Evolutionary conservation across 345 rosid genomes (phyloP).

Genomic region (Arabidopsis arenosa): DNA sequence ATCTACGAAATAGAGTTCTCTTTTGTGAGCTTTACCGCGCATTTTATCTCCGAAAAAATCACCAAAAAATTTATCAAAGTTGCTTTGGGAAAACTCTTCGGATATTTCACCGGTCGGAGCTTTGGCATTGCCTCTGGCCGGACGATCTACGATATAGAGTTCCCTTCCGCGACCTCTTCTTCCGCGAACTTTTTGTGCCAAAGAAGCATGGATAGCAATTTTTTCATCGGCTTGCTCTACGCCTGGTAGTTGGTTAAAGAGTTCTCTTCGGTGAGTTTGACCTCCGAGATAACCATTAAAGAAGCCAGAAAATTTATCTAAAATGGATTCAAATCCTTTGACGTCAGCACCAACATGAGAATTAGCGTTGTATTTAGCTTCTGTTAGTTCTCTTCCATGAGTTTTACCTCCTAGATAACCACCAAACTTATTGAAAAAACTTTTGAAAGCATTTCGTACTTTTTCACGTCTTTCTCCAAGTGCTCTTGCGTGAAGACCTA

Average conservation of each 20-base stretch:
- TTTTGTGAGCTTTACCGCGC: neutral
- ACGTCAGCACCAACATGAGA: conserved; percentile 1
- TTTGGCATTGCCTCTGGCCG: too few species aligned
- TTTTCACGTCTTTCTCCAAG: neutral
- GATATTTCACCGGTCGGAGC: neutral
- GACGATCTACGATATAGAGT: too few species aligned
- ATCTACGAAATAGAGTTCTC: neutral
- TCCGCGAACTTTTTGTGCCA: neutral
- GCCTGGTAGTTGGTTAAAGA: too few species aligned
- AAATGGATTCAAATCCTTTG: conserved; percentile 4
- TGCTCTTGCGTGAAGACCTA: conserved; percentile 17
- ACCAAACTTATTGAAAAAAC: neutral
- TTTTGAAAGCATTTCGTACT: neutral
- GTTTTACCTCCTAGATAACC: conserved; percentile 13
- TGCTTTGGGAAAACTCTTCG: neutral
- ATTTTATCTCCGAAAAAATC: neutral
- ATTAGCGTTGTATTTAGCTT: neutral
- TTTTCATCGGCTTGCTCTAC: too few species aligned
- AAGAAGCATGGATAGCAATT: too few species aligned
- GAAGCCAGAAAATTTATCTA: neutral
- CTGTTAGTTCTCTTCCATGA: conserved; percentile 20
- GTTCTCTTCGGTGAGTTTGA: conserved; percentile 12
- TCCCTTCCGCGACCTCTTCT: neutral
- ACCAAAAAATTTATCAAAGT: neutral
- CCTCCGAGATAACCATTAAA: conserved; percentile 6